Evolutionary conservation across 2,329 filamentous ascomycete genomes (phyloP).

Genomic region (Alternaria burnsii): DNA sequence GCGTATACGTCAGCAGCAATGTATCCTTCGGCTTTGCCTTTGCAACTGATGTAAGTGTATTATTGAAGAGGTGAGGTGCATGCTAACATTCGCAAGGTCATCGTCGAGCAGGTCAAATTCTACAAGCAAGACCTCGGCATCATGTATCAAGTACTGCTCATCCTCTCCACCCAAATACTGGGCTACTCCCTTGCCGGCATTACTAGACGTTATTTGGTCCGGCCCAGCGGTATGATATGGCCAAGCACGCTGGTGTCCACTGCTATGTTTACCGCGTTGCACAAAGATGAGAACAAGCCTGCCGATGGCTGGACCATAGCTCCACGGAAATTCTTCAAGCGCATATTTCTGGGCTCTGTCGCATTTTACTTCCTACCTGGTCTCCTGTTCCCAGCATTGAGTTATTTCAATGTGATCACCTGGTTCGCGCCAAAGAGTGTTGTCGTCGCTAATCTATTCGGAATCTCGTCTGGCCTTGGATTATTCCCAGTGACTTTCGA

Average conservation of each 20-base stretch:
- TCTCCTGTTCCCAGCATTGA: conserved; percentile 81
- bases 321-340: conserved; percentile 83
- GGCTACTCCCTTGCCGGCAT: conserved; percentile 88
- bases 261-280: conserved; percentile 86
- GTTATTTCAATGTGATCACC: conserved; percentile 88
- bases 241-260: conserved; percentile 87
- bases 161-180: conserved; percentile 84
- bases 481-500: conserved; percentile 88
- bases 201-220: conserved; percentile 80
- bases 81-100: conserved; percentile 61
- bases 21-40: conserved; percentile 91
- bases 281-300: conserved; percentile 82
- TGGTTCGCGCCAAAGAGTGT: conserved; percentile 89
- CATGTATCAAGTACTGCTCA: conserved; percentile 81
- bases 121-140: conserved; percentile 83
- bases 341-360: conserved; percentile 75
- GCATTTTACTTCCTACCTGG: conserved; percentile 87
- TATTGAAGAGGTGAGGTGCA: not conserved
- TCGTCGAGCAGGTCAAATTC: conserved; percentile 88
- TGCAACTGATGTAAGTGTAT: conserved; percentile 72
- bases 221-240: conserved; percentile 91
- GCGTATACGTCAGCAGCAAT: conserved; percentile 89
- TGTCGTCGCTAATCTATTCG: conserved; percentile 86
- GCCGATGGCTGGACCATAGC: conserved; percentile 85
- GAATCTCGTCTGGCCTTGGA: conserved; percentile 83